phyloP scores from a whole-genome alignment of 169 alveolate species.

The Plasmodium yoelii region DNA sequence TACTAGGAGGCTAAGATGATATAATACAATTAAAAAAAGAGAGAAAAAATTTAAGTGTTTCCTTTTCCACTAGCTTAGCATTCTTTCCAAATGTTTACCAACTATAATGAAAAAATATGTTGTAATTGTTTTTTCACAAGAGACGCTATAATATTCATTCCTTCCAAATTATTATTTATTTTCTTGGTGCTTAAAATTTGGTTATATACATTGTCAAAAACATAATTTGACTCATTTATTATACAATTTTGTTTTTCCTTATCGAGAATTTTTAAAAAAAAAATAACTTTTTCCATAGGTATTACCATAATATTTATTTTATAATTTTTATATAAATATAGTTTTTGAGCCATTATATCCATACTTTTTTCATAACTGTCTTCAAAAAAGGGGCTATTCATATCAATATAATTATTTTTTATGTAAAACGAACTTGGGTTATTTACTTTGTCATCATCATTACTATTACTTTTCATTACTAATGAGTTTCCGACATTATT shows the following conservation, averaged over 20 bases:
- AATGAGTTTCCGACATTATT: not conserved
- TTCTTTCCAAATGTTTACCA: too few species aligned
- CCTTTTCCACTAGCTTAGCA: too few species aligned
- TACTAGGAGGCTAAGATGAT: too few species aligned
- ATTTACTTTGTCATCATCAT: not conserved
- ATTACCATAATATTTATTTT: slow-evolving; percentile 65
- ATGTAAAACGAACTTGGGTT: not conserved
- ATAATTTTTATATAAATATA: slow-evolving; percentile 64
- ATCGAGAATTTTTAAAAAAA: slow-evolving; percentile 45
- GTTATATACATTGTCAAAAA: slow-evolving; percentile 49
- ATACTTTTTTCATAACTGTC: slow-evolving; percentile 16
- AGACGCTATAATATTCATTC: slow-evolving; percentile 20
- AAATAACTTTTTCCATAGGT: slow-evolving; percentile 52
- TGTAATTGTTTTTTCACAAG: slow-evolving; percentile 66
- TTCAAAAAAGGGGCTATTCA: not conserved
- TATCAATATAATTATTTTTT: not conserved
- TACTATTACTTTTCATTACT: too few species aligned
- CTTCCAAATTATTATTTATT: not conserved
- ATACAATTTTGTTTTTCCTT: slow-evolving; percentile 43
- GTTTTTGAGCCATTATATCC: slow-evolving; percentile 61
- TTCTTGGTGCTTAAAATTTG: slow-evolving; percentile 27
- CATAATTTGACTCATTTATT: slow-evolving; percentile 46
- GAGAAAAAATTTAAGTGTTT: too few species aligned
- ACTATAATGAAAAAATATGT: slow-evolving; percentile 30
- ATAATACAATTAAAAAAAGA: too few species aligned